Percentiles rank a stretch among this genome's conserved stretches.
Conservation (phyloP, 2,329 filamentous ascomycete species). For the Fusarium nanum region DNA sequence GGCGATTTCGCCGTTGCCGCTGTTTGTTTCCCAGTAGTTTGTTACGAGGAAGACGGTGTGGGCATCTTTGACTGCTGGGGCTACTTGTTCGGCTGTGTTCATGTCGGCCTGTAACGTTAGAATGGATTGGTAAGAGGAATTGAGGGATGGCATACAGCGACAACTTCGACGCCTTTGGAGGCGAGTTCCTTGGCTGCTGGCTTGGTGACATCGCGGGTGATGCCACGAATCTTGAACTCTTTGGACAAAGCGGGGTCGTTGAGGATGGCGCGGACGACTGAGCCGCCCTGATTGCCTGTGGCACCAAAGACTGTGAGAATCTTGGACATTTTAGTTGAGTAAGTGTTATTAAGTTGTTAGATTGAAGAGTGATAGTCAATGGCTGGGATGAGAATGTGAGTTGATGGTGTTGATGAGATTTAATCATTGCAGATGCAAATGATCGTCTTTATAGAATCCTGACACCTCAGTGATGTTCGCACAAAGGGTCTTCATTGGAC, state of each 20-base stretch:
- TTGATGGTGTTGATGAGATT: not conserved
- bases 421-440: not conserved
- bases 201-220: slow-evolving; percentile 60
- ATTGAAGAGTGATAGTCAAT: rapidly evolving
- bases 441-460: slow-evolving; percentile 16
- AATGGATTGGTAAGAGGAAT: not conserved
- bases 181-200: slow-evolving; percentile 54
- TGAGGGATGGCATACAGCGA: slow-evolving; percentile 46
- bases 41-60: slow-evolving; percentile 58
- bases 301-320: slow-evolving; percentile 60
- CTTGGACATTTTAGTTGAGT: slow-evolving; percentile 49
- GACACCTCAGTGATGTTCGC: slow-evolving; percentile 10
- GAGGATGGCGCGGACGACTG: slow-evolving; percentile 59
- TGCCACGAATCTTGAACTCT: slow-evolving; percentile 58
- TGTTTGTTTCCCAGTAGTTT: slow-evolving; percentile 53
- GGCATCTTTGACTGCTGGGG: slow-evolving; percentile 55
- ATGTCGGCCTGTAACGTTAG: slow-evolving; percentile 54
- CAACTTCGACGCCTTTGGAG: slow-evolving; percentile 57
- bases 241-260: slow-evolving; percentile 58
- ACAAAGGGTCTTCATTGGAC: not conserved
- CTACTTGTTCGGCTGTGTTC: slow-evolving; percentile 50
- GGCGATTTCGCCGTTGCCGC: slow-evolving; percentile 52
- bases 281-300: slow-evolving; percentile 62
- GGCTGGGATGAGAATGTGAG: not conserved
- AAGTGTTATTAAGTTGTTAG: too few species aligned